Evolutionary conservation across 306 rosid species (phyloP).

Genomic region (Inga oerstediana): DNA sequence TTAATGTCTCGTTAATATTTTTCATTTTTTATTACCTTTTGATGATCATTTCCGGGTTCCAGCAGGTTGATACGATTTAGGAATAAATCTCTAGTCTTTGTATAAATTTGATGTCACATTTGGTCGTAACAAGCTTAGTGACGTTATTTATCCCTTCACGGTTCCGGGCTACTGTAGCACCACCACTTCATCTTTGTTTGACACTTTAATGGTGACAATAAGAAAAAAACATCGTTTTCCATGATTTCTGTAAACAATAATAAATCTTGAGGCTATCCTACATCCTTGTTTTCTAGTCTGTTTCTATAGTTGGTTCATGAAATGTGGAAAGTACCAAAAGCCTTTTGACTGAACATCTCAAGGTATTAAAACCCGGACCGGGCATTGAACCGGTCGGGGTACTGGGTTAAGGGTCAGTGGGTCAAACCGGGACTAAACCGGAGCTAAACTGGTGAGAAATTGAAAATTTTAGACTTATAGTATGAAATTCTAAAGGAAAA

Average conservation of each 20-base stretch:
- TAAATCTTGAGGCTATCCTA: not conserved
- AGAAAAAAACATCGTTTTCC: not conserved
- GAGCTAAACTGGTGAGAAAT: too few species aligned
- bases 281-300: not conserved
- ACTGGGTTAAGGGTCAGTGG: too few species aligned
- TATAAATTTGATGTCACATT: constrained; percentile 8
- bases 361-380: too few species aligned
- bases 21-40: not conserved
- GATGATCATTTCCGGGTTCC: not conserved
- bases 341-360: not conserved
- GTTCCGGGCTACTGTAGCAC: not conserved
- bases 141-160: not conserved
- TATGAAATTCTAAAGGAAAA: too few species aligned
- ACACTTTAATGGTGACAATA: not conserved
- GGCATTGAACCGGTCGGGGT: too few species aligned
- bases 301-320: constrained; percentile 11
- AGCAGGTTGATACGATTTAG: not conserved
- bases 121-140: not conserved
- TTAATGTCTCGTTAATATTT: not conserved
- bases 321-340: not conserved
- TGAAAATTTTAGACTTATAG: too few species aligned
- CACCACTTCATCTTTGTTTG: constrained; percentile 21
- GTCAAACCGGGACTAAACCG: too few species aligned
- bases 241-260: not conserved
- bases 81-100: not conserved